Evolutionary conservation across 768 basidiomycete species (phyloP).

Genomic region (Psilocybe subaeruginosa): DNA sequence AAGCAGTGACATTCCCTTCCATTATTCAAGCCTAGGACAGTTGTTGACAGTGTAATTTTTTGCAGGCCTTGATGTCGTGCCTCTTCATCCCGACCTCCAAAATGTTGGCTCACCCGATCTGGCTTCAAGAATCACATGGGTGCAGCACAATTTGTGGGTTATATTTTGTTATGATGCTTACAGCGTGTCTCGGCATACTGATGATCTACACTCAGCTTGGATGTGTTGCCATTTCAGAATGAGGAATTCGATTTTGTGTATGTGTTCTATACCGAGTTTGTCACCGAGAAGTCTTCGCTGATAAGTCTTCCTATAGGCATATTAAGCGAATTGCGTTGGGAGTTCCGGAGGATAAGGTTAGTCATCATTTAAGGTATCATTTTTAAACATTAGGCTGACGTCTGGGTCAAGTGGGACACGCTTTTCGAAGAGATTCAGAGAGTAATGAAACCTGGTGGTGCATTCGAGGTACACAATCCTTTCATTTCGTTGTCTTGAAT

Average conservation of each 20-base stretch:
- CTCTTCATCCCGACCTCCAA: constrained; percentile 69
- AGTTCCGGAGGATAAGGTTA: constrained; percentile 75
- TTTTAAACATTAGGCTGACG: background rate
- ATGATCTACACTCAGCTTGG: constrained; percentile 46
- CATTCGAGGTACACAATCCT: constrained; percentile 55
- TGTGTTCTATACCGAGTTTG: constrained; percentile 25
- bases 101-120: constrained; percentile 61
- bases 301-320: constrained; percentile 44
- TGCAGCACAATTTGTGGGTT: constrained; percentile 69
- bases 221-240: constrained; percentile 68
- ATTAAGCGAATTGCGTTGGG: constrained; percentile 73
- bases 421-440: constrained; percentile 71
- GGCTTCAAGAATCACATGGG: constrained; percentile 67
- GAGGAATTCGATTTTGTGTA: constrained; percentile 82
- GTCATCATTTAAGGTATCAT: constrained; percentile 5
- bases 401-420: constrained; percentile 56
- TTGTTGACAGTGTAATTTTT: background rate
- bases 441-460: constrained; percentile 76
- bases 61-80: constrained; percentile 70
- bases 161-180: constrained; percentile 5
- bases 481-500: background rate
- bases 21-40: background rate
- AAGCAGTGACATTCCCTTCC: constrained; percentile 19
- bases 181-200: background rate
- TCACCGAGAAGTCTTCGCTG: background rate